Percentiles rank a stretch among this genome's conserved stretches.
phyloP scores from a whole-genome alignment of 2,329 filamentous ascomycete genomes.

The Xylaria polymorpha region DNA sequence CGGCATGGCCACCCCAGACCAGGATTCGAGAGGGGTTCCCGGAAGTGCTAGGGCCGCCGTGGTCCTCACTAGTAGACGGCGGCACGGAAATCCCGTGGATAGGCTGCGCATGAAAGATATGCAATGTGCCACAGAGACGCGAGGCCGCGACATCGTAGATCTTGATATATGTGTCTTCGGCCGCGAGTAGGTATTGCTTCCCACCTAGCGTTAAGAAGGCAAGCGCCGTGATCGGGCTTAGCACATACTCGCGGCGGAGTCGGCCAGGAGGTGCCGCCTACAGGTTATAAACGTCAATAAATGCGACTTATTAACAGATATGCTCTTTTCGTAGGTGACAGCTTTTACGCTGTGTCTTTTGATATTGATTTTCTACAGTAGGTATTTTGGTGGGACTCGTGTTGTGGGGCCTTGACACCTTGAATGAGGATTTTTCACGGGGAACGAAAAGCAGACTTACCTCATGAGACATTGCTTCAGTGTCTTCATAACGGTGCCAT shows the following conservation, averaged over 20 bases:
- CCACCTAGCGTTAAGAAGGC: slow-evolving; percentile 58
- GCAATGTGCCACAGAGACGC: slow-evolving; percentile 55
- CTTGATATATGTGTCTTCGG: slow-evolving; percentile 69
- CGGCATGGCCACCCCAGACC: slow-evolving; percentile 75
- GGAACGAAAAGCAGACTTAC: slow-evolving; percentile 34
- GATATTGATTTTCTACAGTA: slow-evolving; percentile 6
- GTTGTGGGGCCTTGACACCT: slow-evolving; percentile 18
- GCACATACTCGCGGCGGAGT: slow-evolving; percentile 53
- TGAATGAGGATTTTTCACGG: slow-evolving; percentile 3
- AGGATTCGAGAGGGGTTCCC: slow-evolving; percentile 56
- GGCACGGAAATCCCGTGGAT: slow-evolving; percentile 77
- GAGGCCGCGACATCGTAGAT: slow-evolving; percentile 60
- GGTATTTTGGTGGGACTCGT: slow-evolving; percentile 27
- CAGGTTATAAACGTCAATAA: slow-evolving; percentile 1
- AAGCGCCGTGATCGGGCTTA: slow-evolving; percentile 70
- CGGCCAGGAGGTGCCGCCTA: slow-evolving; percentile 39
- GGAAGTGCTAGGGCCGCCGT: background rate
- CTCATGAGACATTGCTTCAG: slow-evolving; percentile 43
- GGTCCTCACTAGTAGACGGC: background rate
- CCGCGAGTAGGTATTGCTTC: slow-evolving; percentile 63
- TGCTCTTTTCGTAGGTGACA: background rate
- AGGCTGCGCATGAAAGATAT: slow-evolving; percentile 73
- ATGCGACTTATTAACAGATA: too few relatives aligned
- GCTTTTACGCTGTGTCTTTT: background rate
- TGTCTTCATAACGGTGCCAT: slow-evolving; percentile 35